A percentile compares a stretch with the other conserved stretches of the same genome.
phyloP scores from a whole-genome alignment of 2,329 filamentous ascomycete genomes.

The Didymella sp. region DNA sequence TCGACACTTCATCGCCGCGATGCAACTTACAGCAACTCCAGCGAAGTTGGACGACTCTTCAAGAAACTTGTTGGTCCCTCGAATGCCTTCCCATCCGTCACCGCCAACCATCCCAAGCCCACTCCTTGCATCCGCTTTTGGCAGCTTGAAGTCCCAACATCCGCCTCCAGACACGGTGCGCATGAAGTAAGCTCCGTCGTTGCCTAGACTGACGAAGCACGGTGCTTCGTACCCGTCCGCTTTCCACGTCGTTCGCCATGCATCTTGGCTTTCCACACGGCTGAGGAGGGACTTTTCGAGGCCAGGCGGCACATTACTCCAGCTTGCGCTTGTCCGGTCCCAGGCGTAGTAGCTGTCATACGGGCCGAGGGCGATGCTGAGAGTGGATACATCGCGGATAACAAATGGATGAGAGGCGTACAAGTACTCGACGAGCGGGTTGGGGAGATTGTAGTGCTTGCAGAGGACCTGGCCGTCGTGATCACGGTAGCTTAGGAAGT shows the following conservation, averaged over 20 bases:
- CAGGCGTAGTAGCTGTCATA: constrained; percentile 43
- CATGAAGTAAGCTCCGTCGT: constrained; percentile 44
- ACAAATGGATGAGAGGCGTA: constrained; percentile 37
- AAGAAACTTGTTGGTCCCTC: constrained; percentile 39
- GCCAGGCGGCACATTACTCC: constrained; percentile 37
- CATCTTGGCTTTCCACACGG: constrained; percentile 34
- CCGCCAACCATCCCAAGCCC: constrained; percentile 18
- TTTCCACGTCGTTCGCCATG: constrained; percentile 37
- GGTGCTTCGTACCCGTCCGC: constrained; percentile 37
- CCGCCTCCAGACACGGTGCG: constrained; percentile 41
- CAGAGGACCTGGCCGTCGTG: constrained; percentile 23
- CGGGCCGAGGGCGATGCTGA: constrained; percentile 39
- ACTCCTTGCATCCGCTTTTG: constrained; percentile 17
- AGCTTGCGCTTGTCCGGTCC: constrained; percentile 36
- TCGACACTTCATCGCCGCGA: not conserved
- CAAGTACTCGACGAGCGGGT: constrained; percentile 39
- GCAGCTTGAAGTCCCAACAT: constrained; percentile 39
- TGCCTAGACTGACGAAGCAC: constrained; percentile 39
- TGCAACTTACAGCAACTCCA: constrained; percentile 33
- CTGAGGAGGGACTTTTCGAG: constrained; percentile 38
- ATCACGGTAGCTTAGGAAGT: constrained; percentile 40
- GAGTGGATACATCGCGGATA: constrained; percentile 35
- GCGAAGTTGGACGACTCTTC: constrained; percentile 32
- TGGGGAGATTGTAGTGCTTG: constrained; percentile 44
- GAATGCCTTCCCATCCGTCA: constrained; percentile 35